A percentile compares a stretch with the other conserved stretches of the same genome.
Conservation (phyloP, 2,329 filamentous ascomycete species). For the Sordariomycetes sp. region DNA sequence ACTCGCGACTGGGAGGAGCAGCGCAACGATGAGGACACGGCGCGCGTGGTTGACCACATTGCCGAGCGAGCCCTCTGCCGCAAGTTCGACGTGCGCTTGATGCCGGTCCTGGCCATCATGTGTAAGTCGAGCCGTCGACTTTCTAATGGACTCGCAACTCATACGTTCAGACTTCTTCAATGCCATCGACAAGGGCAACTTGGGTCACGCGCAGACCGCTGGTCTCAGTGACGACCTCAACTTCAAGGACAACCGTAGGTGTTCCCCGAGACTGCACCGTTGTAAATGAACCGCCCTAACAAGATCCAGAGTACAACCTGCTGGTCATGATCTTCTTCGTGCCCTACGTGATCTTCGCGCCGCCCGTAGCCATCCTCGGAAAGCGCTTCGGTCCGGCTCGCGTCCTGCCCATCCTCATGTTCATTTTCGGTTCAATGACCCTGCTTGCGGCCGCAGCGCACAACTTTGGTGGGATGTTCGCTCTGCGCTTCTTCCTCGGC, state of each 20-base stretch:
- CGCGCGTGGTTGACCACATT: constrained; percentile 22
- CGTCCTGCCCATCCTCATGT: constrained; percentile 65
- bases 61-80: constrained; percentile 41
- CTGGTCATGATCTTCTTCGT: constrained; percentile 67
- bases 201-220: constrained; percentile 47
- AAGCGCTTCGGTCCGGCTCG: constrained; percentile 61
- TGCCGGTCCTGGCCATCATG: constrained; percentile 47
- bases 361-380: constrained; percentile 48
- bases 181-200: constrained; percentile 31
- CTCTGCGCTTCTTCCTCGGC: constrained; percentile 43
- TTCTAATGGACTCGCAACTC: not conserved
- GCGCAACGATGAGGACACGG: constrained; percentile 10
- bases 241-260: no score
- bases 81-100: constrained; percentile 44
- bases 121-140: constrained; percentile 17
- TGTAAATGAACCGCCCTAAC: no score
- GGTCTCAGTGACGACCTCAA: constrained; percentile 29
- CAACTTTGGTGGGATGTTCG: constrained; percentile 39
- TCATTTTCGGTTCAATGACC: constrained; percentile 59
- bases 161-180: constrained; percentile 31
- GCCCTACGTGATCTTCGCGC: constrained; percentile 64
- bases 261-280: no score
- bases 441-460: constrained; percentile 43
- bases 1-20: not conserved
- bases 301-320: constrained; percentile 57